Evolutionary conservation across 179 eudicot species (phyloP).

Genomic region (Silene coronaria): DNA sequence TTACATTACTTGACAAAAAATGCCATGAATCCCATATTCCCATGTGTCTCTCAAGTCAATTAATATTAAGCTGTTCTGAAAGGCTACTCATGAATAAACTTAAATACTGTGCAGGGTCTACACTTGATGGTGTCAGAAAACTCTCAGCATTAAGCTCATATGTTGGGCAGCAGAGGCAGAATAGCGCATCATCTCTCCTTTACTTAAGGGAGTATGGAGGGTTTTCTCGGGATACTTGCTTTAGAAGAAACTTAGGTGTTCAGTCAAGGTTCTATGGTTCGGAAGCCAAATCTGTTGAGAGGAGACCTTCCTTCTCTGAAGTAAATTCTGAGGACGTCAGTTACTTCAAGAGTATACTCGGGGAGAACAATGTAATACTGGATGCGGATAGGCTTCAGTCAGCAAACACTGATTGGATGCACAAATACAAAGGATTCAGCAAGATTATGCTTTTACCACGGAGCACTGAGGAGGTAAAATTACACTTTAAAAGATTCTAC

Average conservation of each 20-base stretch:
- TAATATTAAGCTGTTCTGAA: neutral
- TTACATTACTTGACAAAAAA: neutral
- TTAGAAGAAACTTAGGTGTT: conserved; percentile 24
- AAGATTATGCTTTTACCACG: conserved; percentile 76
- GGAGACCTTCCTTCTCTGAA: conserved; percentile 57
- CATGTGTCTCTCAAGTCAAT: neutral
- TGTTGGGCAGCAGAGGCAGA: conserved; percentile 19
- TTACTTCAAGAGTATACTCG: conserved; percentile 64
- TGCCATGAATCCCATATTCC: neutral
- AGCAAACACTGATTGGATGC: conserved; percentile 95
- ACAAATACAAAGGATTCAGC: conserved; percentile 79
- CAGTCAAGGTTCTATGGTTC: conserved; percentile 50
- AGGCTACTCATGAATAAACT: conserved; percentile 2
- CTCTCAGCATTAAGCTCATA: conserved; percentile 21
- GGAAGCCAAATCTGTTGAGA: conserved; percentile 35
- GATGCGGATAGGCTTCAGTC: conserved; percentile 67
- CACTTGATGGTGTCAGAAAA: conserved; percentile 12
- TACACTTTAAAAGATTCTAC: neutral
- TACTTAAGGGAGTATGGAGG: conserved; percentile 16
- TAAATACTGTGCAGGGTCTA: conserved; percentile 36
- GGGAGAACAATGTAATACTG: conserved; percentile 76
- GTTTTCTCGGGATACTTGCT: conserved; percentile 9
- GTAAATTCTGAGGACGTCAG: conserved; percentile 57
- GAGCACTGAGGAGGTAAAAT: conserved; percentile 68
- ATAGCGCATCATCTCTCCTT: neutral